Percentiles rank a stretch among this genome's conserved stretches.
phyloP scores from a whole-genome alignment of 805 yeast species.

The Lipomyces yamadae region DNA sequence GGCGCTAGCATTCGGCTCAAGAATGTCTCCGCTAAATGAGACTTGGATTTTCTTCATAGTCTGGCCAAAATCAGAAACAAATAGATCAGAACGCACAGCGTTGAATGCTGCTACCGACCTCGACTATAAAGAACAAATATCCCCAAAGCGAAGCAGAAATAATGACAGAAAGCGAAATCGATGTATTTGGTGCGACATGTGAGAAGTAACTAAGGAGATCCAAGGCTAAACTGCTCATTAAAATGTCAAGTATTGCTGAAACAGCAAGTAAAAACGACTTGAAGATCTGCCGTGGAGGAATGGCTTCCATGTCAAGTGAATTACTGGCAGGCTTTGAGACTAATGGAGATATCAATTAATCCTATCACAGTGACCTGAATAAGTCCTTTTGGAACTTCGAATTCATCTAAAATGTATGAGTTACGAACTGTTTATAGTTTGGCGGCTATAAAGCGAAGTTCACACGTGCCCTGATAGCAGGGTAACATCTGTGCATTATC shows the following conservation, averaged over 20 bases:
- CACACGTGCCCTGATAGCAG: no score
- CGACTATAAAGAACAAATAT: constrained; percentile 24
- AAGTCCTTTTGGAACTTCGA: neutral
- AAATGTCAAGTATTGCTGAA: constrained; percentile 12
- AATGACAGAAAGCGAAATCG: constrained; percentile 8
- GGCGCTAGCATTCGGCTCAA: constrained; percentile 22
- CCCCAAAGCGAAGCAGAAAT: constrained; percentile 32
- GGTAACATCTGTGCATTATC: neutral
- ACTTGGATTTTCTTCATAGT: constrained; percentile 22
- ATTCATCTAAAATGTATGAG: neutral
- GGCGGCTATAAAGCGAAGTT: no score
- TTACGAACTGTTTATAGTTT: no score
- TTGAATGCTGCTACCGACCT: constrained; percentile 16
- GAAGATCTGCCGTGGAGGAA: constrained; percentile 8
- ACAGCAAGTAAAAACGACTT: constrained; percentile 1
- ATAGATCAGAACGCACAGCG: neutral
- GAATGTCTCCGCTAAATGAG: constrained; percentile 36
- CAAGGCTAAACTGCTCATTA: constrained; percentile 10
- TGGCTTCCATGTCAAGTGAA: constrained; percentile 1
- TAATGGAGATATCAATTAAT: neutral
- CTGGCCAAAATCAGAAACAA: constrained; percentile 16
- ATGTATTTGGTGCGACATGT: neutral
- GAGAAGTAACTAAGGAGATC: neutral
- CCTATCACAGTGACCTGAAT: no score
- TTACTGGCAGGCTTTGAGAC: neutral